These are phyloP conservation scores for Coffea humblotiana DNA, from an alignment of 305 asterid genomes.

Conservation along the genomic window DNA sequence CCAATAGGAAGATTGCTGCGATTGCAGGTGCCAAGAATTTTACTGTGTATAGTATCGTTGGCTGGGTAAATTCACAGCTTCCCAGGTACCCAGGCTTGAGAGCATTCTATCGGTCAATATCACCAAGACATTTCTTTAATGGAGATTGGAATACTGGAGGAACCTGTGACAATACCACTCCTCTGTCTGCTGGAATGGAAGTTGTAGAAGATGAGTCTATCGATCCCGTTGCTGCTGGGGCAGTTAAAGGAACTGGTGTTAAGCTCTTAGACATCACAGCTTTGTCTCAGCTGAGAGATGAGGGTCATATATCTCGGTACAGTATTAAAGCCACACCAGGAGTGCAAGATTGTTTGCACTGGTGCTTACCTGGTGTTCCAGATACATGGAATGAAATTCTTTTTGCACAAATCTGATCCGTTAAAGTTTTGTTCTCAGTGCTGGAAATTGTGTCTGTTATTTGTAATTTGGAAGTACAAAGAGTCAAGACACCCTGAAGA, in stretches of 20 bases:
- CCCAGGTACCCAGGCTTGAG: conserved; percentile 62
- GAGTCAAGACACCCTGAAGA: neutral
- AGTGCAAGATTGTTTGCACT: conserved; percentile 88
- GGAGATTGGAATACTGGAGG: conserved; percentile 99
- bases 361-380: conserved; percentile 97
- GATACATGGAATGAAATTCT: conserved; percentile 94
- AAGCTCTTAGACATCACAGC: conserved; percentile 73
- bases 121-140: conserved; percentile 86
- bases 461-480: neutral
- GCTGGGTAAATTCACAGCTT: conserved; percentile 80
- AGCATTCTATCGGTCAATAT: conserved; percentile 68
- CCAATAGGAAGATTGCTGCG: conserved; percentile 49
- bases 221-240: conserved; percentile 67
- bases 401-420: conserved; percentile 52
- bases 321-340: conserved; percentile 74
- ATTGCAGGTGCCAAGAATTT: conserved; percentile 71
- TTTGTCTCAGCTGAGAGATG: conserved; percentile 81
- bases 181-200: conserved; percentile 61
- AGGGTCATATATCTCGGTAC: conserved; percentile 89
- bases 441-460: neutral
- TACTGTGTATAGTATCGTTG: conserved; percentile 59
- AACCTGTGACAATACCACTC: conserved; percentile 83
- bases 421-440: neutral
- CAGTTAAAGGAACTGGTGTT: conserved; percentile 66
- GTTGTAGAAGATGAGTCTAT: conserved; percentile 66